phyloP scores from a whole-genome alignment of 1,139 yeast species.

The Nakaseomyces nivariensis region DNA sequence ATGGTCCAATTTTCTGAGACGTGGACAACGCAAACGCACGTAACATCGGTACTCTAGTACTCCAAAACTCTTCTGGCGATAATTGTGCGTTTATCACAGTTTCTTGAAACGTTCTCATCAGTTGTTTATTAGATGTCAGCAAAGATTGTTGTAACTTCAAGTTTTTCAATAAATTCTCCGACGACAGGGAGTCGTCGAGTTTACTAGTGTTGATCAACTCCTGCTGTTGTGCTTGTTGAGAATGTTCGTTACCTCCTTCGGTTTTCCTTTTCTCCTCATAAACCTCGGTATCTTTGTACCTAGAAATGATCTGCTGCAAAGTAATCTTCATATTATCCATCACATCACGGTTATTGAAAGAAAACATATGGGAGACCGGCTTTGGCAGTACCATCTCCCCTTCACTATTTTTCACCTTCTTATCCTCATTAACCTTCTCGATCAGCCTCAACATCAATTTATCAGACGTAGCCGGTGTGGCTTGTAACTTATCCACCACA shows the following conservation, averaged over 20 bases:
- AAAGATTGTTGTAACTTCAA: constrained; percentile 70
- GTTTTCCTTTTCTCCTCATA: constrained; percentile 26
- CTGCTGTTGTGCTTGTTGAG: constrained; percentile 4
- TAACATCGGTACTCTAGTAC: constrained; percentile 65
- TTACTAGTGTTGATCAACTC: constrained; percentile 31
- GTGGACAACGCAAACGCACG: constrained; percentile 79
- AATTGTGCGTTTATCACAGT: constrained; percentile 75
- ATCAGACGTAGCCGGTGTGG: constrained; percentile 61
- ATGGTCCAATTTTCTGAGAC: constrained; percentile 84
- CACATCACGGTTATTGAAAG: constrained; percentile 62
- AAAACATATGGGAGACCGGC: constrained; percentile 41
- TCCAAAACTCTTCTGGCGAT: constrained; percentile 82
- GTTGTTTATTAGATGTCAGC: constrained; percentile 56
- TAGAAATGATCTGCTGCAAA: constrained; percentile 60
- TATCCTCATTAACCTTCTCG: constrained; percentile 32
- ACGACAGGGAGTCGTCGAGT: constrained; percentile 37
- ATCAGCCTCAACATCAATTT: constrained; percentile 59
- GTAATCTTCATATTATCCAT: constrained; percentile 68
- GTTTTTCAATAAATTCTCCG: constrained; percentile 49
- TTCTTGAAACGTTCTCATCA: constrained; percentile 73
- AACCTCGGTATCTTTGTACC: constrained; percentile 47
- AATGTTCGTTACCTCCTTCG: constrained; percentile 12
- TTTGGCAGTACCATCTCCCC: constrained; percentile 33
- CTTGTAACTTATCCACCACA: constrained; percentile 53
- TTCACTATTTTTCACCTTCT: constrained; percentile 23